A percentile compares a stretch with the other conserved stretches of the same genome.
These are phyloP conservation scores for Lanmaoa pseudosensibilis DNA, from an alignment of 768 basidiomycete genomes.

Conservation along the genomic window DNA sequence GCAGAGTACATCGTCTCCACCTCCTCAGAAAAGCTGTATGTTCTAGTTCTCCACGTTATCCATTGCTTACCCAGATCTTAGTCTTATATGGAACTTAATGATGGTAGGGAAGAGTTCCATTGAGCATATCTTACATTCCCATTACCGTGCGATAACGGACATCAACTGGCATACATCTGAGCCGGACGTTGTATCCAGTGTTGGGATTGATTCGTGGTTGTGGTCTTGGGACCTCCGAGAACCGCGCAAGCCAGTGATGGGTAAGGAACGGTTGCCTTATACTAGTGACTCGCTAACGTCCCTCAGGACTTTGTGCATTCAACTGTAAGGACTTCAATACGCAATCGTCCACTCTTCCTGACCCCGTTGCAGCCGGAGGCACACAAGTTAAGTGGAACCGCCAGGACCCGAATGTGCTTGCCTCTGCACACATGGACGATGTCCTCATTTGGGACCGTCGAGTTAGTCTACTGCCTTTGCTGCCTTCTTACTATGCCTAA, in stretches of 20 bases:
- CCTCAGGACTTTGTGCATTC: constrained; percentile 55
- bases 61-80: constrained; percentile 24
- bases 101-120: constrained; percentile 75
- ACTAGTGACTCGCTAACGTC: background rate
- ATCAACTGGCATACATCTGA: constrained; percentile 95
- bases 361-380: constrained; percentile 58
- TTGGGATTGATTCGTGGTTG: constrained; percentile 91
- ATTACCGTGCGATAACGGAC: constrained; percentile 95
- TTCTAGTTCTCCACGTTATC: constrained; percentile 1
- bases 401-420: constrained; percentile 80
- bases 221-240: constrained; percentile 91
- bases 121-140: constrained; percentile 80
- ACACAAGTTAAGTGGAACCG: constrained; percentile 99
- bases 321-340: constrained; percentile 39
- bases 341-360: background rate
- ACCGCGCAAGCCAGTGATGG: constrained; percentile 69
- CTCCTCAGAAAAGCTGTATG: constrained; percentile 83
- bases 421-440: constrained; percentile 84
- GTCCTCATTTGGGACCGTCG: constrained; percentile 94
- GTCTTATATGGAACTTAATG: constrained; percentile 93
- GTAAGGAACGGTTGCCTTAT: constrained; percentile 26
- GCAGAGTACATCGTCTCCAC: constrained; percentile 86
- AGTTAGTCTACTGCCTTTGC: constrained; percentile 44
- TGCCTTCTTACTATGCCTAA: constrained; percentile 6
- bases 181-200: constrained; percentile 83